Evolutionary conservation across 371 early-diverging fungal genomes (phyloP), one percentile per base, ranked within the genome.

Genomic region (Apophysomyces variabilis): DNA sequence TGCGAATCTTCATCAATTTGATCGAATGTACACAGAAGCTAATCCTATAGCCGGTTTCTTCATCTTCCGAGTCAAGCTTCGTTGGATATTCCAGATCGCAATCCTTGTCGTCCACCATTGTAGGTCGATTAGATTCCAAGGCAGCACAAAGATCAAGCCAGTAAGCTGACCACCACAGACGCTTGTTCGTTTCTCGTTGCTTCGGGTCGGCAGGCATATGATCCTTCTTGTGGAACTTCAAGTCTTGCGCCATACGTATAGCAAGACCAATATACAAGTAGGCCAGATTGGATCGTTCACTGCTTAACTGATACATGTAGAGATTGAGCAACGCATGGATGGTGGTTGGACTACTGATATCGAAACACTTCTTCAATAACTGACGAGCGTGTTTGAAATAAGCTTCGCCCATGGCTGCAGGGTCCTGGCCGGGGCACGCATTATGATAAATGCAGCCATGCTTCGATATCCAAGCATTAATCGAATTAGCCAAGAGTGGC

Each of bases 141-240:
- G 84, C 79, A 26, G 84, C 79, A 60, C 78, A 79, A 8, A 83
- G 73, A 60, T 87, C 85, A 9, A 85, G 74, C 79, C 85, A 85
- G 61, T 87, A 87, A 46, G 84, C 82, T 8, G 87, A 83, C 87
- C 87, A 88, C 88, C 88, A 88, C 18, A 88, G 68, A 5, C 84
- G 79, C 62, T 86, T 86, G 58, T 83, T 84, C 21, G 78, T 77
- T 70, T 88, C 85, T 16, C 81, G 71, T 58, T 86, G 85, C 16
- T 76, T 73, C 11, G 77, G 67, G 61, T 84, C 83, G 47, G 76
- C 73, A 9, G 81, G 74, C 76, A 80, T 76, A 61, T 78, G 76
- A 12, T 75, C 75, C 63, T 81, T 81, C 50, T 83, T 80, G 66
- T 88, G 85, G 13, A 84, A 80, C 57, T 85, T 85, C 37, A 88